Conservation (phyloP, 1,284 basidiomycete species). For the Coriolopsis trogii region DNA sequence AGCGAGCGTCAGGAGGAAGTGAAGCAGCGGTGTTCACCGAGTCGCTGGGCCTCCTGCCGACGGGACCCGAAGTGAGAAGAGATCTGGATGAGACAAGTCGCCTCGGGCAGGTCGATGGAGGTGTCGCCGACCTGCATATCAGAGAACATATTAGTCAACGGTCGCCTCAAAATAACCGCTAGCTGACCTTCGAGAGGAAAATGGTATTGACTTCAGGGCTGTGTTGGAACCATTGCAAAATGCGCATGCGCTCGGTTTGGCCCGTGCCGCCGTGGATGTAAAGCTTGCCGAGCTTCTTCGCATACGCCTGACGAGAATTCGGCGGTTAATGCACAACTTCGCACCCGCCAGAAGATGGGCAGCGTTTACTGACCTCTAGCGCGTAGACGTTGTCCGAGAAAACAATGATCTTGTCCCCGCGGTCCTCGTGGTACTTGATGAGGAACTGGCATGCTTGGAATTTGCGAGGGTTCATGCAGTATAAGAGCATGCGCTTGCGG, state of each 20-base stretch:
- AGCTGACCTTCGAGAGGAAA: constrained; percentile 91
- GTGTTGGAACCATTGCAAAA: constrained; percentile 95
- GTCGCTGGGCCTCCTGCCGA: constrained; percentile 95
- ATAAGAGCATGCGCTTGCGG: constrained; percentile 93
- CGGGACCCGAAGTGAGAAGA: constrained; percentile 99
- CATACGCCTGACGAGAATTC: constrained; percentile 73
- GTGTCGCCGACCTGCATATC: constrained; percentile 89
- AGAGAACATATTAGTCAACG: too few species aligned
- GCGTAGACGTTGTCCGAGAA: constrained; percentile 99
- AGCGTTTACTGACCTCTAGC: constrained; percentile 67
- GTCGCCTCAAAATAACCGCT: too few species aligned
- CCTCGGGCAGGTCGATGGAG: constrained; percentile 98
- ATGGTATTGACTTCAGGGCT: constrained; percentile 97
- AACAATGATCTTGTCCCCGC: constrained; percentile 99
- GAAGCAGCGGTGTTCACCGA: constrained; percentile 55
- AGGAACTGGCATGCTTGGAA: constrained; percentile 99
- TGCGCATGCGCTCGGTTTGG: constrained; percentile 94
- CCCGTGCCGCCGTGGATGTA: constrained; percentile 98
- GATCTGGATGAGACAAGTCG: constrained; percentile 99
- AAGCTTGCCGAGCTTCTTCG: constrained; percentile 90
- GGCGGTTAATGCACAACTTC: not conserved
- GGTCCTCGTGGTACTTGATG: constrained; percentile 97
- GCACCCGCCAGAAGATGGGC: not conserved
- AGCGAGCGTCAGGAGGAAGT: not conserved
- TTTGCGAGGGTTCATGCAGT: constrained; percentile 99